A percentile compares a stretch with the other conserved stretches of the same genome.
Conservation (phyloP, 176 grass and related monocot genomes). For the Microstegium vimineum region DNA sequence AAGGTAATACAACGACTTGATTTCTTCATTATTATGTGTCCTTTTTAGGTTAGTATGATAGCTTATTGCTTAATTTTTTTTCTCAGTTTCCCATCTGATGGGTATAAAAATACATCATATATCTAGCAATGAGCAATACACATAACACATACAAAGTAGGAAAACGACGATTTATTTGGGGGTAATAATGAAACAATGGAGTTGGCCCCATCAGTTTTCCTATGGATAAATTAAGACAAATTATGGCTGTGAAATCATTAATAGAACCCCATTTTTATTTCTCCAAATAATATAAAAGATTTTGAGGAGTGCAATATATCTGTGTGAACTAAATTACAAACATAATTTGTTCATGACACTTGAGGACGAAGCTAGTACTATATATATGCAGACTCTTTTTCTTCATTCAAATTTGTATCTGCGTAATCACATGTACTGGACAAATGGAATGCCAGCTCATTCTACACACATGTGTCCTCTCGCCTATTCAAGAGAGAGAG, state of each 20-base stretch:
- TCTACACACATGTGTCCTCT: neutral
- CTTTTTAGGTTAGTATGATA: neutral
- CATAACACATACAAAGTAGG: neutral
- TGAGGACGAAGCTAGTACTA: neutral
- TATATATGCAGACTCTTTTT: neutral
- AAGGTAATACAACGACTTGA: constrained; percentile 34
- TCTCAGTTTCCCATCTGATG: neutral
- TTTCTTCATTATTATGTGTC: neutral
- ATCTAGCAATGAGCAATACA: neutral
- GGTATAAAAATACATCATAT: neutral
- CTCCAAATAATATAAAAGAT: neutral
- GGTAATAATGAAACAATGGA: neutral
- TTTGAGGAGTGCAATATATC: neutral
- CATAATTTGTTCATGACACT: neutral
- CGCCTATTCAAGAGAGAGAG: neutral
- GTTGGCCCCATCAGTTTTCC: neutral
- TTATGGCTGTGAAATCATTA: neutral
- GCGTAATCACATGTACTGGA: constrained; percentile 5
- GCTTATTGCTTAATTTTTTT: neutral
- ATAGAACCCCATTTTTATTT: neutral
- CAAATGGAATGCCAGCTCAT: constrained; percentile 19
- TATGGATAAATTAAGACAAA: neutral
- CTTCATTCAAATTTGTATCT: neutral
- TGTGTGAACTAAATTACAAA: neutral
- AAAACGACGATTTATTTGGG: neutral